These are phyloP conservation scores for Pseudocercospora pini-densiflorae DNA, from an alignment of 2,329 filamentous ascomycete species.

Conservation along the genomic window DNA sequence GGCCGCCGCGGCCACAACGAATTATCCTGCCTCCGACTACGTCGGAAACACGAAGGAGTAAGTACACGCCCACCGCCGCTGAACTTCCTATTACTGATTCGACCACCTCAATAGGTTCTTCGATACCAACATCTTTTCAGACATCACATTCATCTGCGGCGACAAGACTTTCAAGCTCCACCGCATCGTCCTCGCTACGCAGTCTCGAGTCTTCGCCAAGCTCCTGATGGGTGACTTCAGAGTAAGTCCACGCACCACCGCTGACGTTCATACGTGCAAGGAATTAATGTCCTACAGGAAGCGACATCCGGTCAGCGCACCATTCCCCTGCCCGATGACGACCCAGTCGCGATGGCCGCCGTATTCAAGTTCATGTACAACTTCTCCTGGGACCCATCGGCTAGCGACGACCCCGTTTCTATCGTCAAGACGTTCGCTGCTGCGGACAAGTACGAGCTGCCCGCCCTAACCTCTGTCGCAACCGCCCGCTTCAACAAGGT, in stretches of 20 bases:
- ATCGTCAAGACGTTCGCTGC: slow-evolving; percentile 45
- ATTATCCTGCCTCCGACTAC: slow-evolving; percentile 1
- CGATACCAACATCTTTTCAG: slow-evolving; percentile 41
- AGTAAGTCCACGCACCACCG: slow-evolving; percentile 12
- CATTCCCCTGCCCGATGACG: slow-evolving; percentile 24
- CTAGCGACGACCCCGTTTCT: slow-evolving; percentile 17
- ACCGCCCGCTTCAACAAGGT: slow-evolving; percentile 8
- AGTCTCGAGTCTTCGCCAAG: slow-evolving; percentile 49
- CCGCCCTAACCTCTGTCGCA: slow-evolving; percentile 32
- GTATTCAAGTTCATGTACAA: slow-evolving; percentile 32
- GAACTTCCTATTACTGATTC: not conserved
- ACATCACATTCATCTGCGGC: slow-evolving; percentile 49
- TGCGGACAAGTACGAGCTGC: slow-evolving; percentile 46
- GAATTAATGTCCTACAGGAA: slow-evolving; percentile 17
- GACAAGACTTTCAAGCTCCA: slow-evolving; percentile 47
- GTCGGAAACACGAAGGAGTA: slow-evolving; percentile 2
- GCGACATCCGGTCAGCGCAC: slow-evolving; percentile 8
- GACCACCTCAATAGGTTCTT: slow-evolving; percentile 12
- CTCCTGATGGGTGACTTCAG: slow-evolving; percentile 38
- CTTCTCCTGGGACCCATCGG: slow-evolving; percentile 27
- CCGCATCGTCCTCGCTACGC: slow-evolving; percentile 46
- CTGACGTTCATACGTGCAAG: not conserved
- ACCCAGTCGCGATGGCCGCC: slow-evolving; percentile 22
- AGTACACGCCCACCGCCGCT: not conserved
- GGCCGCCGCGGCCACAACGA: not conserved